A percentile compares a stretch with the other conserved stretches of the same genome.
phyloP scores from a whole-genome alignment of 2,329 filamentous ascomycete species.

The Trichoderma sp. region DNA sequence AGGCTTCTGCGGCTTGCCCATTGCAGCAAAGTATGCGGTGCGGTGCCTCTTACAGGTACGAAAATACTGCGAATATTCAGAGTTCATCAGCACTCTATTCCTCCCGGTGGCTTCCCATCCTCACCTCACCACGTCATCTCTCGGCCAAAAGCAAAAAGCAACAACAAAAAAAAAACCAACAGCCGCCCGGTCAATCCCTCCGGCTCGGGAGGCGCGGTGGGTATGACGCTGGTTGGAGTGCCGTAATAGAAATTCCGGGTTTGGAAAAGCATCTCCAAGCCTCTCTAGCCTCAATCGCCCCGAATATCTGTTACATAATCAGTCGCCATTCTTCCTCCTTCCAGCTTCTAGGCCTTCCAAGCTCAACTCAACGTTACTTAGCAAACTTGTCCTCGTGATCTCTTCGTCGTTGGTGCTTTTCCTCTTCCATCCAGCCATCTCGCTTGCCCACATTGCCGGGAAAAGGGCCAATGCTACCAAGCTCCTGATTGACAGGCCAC shows the following conservation, averaged over 20 bases:
- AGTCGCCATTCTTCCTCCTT: neutral
- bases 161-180: neutral
- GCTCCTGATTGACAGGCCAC: slow-evolving; percentile 16
- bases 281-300: neutral
- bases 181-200: neutral
- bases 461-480: neutral
- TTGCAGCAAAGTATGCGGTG: neutral
- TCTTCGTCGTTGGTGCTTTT: neutral
- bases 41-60: neutral
- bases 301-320: slow-evolving; percentile 10
- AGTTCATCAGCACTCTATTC: slow-evolving; percentile 12
- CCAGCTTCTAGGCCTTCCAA: slow-evolving; percentile 3
- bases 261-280: slow-evolving; percentile 17
- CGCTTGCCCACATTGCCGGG: slow-evolving; percentile 13
- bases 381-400: slow-evolving; percentile 16
- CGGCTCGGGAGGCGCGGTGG: slow-evolving; percentile 16
- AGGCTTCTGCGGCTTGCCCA: neutral
- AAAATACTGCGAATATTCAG: neutral
- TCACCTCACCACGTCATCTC: neutral
- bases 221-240: slow-evolving; percentile 8
- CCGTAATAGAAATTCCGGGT: slow-evolving; percentile 22
- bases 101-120: neutral
- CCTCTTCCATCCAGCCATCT: neutral
- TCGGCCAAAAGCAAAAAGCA: neutral
- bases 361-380: slow-evolving; percentile 14